phyloP scores from a whole-genome alignment of 768 basidiomycete species.

The Lactarius hatsudake region DNA sequence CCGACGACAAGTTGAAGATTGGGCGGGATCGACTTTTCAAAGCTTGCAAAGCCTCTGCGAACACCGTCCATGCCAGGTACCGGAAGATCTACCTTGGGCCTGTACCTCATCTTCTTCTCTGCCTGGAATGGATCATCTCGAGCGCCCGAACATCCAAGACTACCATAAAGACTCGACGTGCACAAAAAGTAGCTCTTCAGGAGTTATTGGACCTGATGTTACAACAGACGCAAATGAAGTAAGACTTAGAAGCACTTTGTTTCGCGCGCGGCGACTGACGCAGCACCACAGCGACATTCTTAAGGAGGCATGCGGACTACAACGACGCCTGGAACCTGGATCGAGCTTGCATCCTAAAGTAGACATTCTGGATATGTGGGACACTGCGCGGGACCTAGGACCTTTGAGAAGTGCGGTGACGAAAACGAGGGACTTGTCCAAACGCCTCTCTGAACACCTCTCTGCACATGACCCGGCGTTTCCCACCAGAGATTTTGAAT shows the following conservation, averaged over 20 bases:
- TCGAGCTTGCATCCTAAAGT: neutral
- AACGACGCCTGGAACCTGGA: neutral
- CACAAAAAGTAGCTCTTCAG: neutral
- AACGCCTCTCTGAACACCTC: neutral
- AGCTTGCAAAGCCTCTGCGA: conserved; percentile 9
- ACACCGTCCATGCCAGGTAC: conserved; percentile 4
- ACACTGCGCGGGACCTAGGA: neutral
- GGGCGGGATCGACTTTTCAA: conserved; percentile 10
- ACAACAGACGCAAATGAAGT: conserved; percentile 9
- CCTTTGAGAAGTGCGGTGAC: conserved; percentile 6
- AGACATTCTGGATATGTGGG: neutral
- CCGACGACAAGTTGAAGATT: neutral
- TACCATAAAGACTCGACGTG: neutral
- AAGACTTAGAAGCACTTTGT: neutral
- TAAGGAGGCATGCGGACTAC: neutral
- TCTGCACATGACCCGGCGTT: too few species aligned
- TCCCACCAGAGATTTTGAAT: conserved; percentile 6
- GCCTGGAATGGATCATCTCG: conserved; percentile 10
- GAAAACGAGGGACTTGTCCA: conserved; percentile 5
- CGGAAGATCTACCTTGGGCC: conserved; percentile 20
- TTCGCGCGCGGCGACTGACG: neutral
- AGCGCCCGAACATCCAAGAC: neutral
- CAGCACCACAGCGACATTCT: neutral
- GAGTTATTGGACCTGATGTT: neutral
- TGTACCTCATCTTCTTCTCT: conserved; percentile 20